Evolutionary conservation across 202 grass and related monocot genomes (phyloP).

Genomic region (Tripidium arundinaceum): DNA sequence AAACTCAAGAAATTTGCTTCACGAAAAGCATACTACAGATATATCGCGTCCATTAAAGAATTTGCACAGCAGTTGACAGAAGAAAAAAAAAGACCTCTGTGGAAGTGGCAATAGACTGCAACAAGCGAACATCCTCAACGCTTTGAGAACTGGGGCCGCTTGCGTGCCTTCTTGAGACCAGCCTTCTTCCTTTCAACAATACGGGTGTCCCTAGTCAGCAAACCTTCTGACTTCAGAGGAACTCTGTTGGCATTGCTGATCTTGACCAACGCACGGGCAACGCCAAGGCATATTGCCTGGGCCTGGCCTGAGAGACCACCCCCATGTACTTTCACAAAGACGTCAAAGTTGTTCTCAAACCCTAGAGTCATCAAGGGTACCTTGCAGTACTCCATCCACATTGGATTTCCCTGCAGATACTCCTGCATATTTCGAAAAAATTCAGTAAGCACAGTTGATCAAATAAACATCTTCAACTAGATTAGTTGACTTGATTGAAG

Average conservation of each 20-base stretch:
- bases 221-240: constrained; percentile 67
- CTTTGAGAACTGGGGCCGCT: constrained; percentile 88
- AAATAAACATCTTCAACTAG: neutral
- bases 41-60: constrained; percentile 25
- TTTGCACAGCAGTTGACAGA: constrained; percentile 6
- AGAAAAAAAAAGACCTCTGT: neutral
- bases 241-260: constrained; percentile 59
- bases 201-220: constrained; percentile 88
- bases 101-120: neutral
- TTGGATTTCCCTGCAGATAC: constrained; percentile 80
- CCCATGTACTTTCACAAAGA: constrained; percentile 92
- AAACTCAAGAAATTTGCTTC: constrained; percentile 27
- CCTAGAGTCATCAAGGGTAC: constrained; percentile 68
- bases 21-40: constrained; percentile 30
- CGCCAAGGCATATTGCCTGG: constrained; percentile 81
- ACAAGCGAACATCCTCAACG: constrained; percentile 42
- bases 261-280: constrained; percentile 80
- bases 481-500: neutral
- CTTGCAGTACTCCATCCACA: constrained; percentile 79
- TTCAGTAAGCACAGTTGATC: no score
- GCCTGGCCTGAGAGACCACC: constrained; percentile 89
- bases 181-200: constrained; percentile 95
- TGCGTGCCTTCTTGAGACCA: constrained; percentile 91
- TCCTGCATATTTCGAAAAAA: constrained; percentile 24
- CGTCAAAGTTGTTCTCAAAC: constrained; percentile 74